phyloP scores from a whole-genome alignment of 192 early-diverging fungal species.

The Entrophospora sp. region DNA sequence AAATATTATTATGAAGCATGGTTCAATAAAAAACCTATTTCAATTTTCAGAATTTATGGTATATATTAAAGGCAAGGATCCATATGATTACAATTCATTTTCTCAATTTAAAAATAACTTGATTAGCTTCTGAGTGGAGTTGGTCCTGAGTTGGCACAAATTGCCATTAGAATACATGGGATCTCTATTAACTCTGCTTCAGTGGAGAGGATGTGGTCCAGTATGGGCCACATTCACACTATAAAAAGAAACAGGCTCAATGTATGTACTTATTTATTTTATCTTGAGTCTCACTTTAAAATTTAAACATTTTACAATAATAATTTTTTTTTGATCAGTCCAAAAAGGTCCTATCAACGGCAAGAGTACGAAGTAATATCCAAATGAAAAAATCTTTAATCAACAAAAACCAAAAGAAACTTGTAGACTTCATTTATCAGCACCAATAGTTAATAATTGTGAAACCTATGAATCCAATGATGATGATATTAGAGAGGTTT shows the following conservation, averaged over 20 bases:
- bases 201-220: background rate
- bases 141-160: background rate
- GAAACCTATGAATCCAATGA: no score
- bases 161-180: background rate
- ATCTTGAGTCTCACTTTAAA: background rate
- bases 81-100: background rate
- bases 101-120: constrained; percentile 4
- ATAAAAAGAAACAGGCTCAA: background rate
- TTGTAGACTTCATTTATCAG: no score
- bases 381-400: no score
- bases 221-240: background rate
- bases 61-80: background rate
- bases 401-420: no score
- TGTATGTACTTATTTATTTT: background rate
- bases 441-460: no score
- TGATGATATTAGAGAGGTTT: no score
- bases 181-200: background rate
- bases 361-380: no score
- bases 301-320: background rate
- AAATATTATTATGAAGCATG: constrained; percentile 14
- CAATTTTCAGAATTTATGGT: background rate
- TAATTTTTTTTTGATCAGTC: background rate
- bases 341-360: no score
- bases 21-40: background rate
- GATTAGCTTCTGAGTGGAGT: background rate